Percentiles rank a stretch among this genome's conserved stretches.
Conservation (phyloP, 371 early-diverging fungal species). For the Syncephalastrum contaminatum region DNA sequence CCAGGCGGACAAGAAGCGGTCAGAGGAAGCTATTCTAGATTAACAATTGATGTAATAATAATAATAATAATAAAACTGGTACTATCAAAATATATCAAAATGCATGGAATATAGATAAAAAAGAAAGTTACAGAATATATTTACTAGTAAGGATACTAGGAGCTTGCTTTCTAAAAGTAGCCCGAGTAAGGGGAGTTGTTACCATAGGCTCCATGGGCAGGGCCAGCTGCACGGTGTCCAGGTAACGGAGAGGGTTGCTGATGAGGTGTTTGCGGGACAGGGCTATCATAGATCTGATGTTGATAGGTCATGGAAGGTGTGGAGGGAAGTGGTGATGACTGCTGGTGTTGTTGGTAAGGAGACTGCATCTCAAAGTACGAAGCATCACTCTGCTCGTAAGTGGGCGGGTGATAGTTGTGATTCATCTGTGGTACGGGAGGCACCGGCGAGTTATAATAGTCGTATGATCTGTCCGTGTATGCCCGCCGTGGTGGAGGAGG, state of each 20-base stretch:
- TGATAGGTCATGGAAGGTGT: conserved; percentile 2
- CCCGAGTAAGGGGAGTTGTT: no score
- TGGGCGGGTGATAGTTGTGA: conserved; percentile 1
- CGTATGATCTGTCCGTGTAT: conserved; percentile 1
- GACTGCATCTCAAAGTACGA: conserved; percentile 15
- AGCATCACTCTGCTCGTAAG: background rate
- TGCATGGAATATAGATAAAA: no score
- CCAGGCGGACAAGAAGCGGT: no score
- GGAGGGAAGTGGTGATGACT: background rate
- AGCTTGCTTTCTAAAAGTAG: no score
- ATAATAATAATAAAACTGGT: no score
- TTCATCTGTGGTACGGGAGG: background rate
- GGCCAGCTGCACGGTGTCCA: background rate
- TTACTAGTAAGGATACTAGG: no score
- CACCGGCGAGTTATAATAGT: conserved; percentile 3
- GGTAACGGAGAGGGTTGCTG: conserved; percentile 3
- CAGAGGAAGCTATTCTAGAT: no score
- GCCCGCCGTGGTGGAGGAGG: conserved; percentile 3
- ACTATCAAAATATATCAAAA: no score
- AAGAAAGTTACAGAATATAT: no score
- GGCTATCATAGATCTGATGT: background rate
- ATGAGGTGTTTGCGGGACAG: conserved; percentile 4
- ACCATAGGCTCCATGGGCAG: background rate
- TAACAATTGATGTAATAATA: no score
- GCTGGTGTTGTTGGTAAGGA: no score